These are phyloP conservation scores for Quercus engelmannii DNA, from an alignment of 306 rosid species.

Conservation along the genomic window DNA sequence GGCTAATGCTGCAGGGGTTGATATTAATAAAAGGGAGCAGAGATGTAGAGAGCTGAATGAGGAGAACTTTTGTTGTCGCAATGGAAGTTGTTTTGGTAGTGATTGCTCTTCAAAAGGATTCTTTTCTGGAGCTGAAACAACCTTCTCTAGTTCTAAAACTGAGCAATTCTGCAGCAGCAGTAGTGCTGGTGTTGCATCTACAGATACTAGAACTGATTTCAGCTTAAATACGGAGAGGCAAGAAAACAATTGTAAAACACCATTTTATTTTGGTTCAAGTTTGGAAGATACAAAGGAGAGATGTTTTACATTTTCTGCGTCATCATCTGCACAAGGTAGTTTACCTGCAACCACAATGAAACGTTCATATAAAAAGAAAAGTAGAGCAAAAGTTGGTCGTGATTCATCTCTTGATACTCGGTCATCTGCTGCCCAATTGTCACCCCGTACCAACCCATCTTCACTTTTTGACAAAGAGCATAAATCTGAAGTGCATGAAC, in stretches of 20 bases:
- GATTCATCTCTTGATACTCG: conserved; percentile 35
- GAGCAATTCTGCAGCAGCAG: conserved; percentile 28
- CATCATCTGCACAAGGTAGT: conserved; percentile 37
- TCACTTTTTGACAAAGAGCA: conserved; percentile 28
- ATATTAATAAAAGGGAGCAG: conserved; percentile 20
- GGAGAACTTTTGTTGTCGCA: not conserved
- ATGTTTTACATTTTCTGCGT: conserved; percentile 59
- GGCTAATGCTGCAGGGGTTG: conserved; percentile 22
- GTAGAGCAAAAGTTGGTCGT: conserved; percentile 42
- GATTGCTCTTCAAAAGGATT: conserved; percentile 22
- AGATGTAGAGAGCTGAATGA: conserved; percentile 22
- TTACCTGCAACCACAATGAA: conserved; percentile 24
- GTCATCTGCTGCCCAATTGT: conserved; percentile 38
- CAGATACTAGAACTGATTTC: conserved; percentile 31
- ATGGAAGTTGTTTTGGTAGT: conserved; percentile 19
- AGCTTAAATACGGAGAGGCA: conserved; percentile 30
- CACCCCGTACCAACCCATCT: conserved; percentile 32
- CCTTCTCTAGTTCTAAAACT: conserved; percentile 33
- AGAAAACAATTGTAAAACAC: conserved; percentile 25
- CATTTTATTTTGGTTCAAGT: conserved; percentile 29
- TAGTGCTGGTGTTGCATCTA: conserved; percentile 26
- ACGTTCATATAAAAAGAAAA: conserved; percentile 54
- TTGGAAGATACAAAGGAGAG: conserved; percentile 32
- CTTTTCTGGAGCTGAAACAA: conserved; percentile 33
- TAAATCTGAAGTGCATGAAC: conserved; percentile 37